phyloP scores from a whole-genome alignment of 441 rosid genomes.

The Bruguiera hainesii region DNA sequence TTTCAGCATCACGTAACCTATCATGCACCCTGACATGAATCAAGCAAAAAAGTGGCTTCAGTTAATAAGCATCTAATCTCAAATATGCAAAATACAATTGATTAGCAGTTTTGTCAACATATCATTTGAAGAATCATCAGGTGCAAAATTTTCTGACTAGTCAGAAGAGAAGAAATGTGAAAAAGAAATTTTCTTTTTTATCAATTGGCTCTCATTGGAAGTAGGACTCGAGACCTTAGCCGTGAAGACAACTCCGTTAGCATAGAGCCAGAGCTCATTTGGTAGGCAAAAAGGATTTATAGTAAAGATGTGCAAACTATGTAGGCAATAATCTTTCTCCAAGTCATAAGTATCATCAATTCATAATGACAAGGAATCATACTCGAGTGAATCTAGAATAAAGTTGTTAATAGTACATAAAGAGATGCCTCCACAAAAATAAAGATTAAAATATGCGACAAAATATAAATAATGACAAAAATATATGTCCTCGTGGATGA shows the following conservation, averaged over 20 bases:
- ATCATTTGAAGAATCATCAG: no score
- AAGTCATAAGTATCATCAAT: background rate
- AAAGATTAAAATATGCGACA: background rate
- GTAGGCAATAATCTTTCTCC: background rate
- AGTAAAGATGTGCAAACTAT: background rate
- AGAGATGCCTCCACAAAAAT: background rate
- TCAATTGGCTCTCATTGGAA: no score
- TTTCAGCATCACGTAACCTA: constrained; percentile 56
- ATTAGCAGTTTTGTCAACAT: no score
- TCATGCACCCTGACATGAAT: constrained; percentile 60
- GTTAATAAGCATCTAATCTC: background rate
- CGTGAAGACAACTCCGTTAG: no score
- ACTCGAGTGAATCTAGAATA: background rate
- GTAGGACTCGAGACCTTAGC: no score
- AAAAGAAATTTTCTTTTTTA: no score
- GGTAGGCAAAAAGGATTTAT: no score
- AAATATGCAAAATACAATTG: background rate
- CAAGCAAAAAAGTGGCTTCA: constrained; percentile 16
- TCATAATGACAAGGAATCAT: background rate
- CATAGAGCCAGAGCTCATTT: no score
- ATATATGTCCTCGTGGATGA: background rate
- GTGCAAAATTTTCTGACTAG: no score
- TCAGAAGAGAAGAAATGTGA: no score
- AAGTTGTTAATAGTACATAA: background rate
- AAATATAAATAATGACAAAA: background rate